These are phyloP conservation scores for Didymella sp. DNA, from an alignment of 2,329 filamentous ascomycete species.

Conservation along the genomic window DNA sequence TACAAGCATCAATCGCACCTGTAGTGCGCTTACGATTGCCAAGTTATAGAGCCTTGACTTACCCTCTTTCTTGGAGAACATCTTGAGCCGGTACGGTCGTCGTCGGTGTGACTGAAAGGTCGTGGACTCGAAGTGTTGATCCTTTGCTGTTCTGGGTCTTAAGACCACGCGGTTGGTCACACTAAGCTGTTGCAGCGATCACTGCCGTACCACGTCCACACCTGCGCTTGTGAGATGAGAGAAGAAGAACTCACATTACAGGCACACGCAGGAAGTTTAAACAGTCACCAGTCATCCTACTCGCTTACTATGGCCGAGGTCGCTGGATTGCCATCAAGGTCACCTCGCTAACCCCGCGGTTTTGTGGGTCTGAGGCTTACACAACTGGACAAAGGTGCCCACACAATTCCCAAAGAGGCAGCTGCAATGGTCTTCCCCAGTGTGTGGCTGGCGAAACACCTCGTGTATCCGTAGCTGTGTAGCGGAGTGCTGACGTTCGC, in stretches of 20 bases:
- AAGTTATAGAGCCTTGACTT: slow-evolving; percentile 22
- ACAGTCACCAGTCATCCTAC: slow-evolving; percentile 9
- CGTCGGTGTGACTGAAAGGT: not conserved
- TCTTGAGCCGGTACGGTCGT: slow-evolving; percentile 21
- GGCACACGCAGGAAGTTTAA: slow-evolving; percentile 1
- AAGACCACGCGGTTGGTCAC: slow-evolving; percentile 11
- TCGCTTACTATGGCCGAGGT: slow-evolving; percentile 28
- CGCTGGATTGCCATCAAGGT: slow-evolving; percentile 20
- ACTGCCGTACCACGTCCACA: slow-evolving; percentile 13
- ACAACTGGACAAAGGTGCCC: slow-evolving; percentile 1
- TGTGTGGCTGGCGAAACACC: slow-evolving; percentile 19
- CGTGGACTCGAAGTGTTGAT: not conserved
- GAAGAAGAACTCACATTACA: slow-evolving; percentile 3
- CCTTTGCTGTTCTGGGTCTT: slow-evolving; percentile 17
- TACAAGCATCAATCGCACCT: not conserved
- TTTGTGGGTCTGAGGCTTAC: slow-evolving; percentile 14
- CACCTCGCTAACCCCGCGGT: slow-evolving; percentile 34
- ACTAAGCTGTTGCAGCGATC: slow-evolving; percentile 9
- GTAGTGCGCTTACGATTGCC: not conserved
- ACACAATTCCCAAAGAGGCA: slow-evolving; percentile 25
- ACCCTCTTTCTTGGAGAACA: slow-evolving; percentile 47
- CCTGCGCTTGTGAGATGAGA: slow-evolving; percentile 11
- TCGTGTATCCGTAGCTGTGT: not conserved
- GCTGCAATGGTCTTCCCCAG: slow-evolving; percentile 20
- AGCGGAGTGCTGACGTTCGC: slow-evolving; percentile 8